Evolutionary conservation across 2,329 filamentous ascomycete species (phyloP), one percentile per base, ranked within the genome.

Genomic region (Trichoderma sp.): DNA sequence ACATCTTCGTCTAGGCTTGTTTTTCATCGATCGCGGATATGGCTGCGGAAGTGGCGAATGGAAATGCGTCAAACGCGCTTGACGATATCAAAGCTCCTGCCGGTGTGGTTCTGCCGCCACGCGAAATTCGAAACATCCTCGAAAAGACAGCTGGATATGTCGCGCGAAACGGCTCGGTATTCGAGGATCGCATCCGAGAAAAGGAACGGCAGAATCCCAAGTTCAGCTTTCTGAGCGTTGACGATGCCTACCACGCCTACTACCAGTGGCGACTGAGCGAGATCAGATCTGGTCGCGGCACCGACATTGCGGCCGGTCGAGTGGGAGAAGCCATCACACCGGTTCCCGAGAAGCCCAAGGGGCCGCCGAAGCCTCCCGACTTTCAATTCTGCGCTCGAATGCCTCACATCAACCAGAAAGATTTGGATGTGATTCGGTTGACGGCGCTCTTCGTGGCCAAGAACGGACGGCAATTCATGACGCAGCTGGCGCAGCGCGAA

Each of bases 131-230:
- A 85, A 85, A 86, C 80, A 82, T 95, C 76, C 90, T 99, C 78
- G 95, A 98, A 82, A 98, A 97, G 84, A 97, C 95, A 14, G 95
- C 96, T 68, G 94, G 94, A 61, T 98, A 97, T 80, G 93, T 98
- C 72, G 91, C 91, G 75, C 84, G 89, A 74, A 90, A 90, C 76
- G 89, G 89, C 26, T 80, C 86, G 56, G 85, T 89, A 8, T 94
- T 97, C 78, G 93, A 97, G 83, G 92, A 95, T 77, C 90, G 92
- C 76, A 92, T 99, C 76, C 91, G 93, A 78, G 90, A 95, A 75
- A 97, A 96, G 82, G 92, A 97, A 80, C 88, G 89, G 77, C 87
- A 87, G 75, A 96, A 97, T 78, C 89, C 93, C n/a, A 97, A 97
- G 79, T 96, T 98, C 81, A 93, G 92, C 77, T 99, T 98, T 81